A percentile compares a stretch with the other conserved stretches of the same genome.
Evolutionary conservation across 2,329 filamentous ascomycete species (phyloP).

Genomic region (Lithohypha guttulata): DNA sequence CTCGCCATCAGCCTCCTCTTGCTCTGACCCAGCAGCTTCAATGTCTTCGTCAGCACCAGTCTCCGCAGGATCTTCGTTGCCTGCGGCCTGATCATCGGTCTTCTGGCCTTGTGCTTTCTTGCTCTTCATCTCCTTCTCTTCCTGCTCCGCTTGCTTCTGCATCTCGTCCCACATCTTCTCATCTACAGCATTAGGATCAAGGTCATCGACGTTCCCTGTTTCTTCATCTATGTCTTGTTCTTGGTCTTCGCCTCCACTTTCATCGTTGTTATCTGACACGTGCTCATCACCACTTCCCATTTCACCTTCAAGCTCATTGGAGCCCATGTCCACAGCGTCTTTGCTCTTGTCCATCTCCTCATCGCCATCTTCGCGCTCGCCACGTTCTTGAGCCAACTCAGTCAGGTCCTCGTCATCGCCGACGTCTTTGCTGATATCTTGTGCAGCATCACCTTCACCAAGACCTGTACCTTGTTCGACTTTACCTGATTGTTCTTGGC

Average conservation of each 20-base stretch:
- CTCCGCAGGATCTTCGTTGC: constrained; percentile 45
- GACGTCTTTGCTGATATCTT: constrained; percentile 97
- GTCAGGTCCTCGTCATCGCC: constrained; percentile 85
- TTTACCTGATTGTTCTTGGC: constrained; percentile 61
- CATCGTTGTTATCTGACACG: constrained; percentile 41
- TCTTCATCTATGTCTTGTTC: constrained; percentile 75
- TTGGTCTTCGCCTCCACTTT: constrained; percentile 51
- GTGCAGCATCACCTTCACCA: constrained; percentile 86
- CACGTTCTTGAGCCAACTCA: constrained; percentile 64
- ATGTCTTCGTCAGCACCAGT: constrained; percentile 44
- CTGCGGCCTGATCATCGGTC: constrained; percentile 49
- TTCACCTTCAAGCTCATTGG: constrained; percentile 83
- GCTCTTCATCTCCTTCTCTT: constrained; percentile 62
- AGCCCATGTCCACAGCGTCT: constrained; percentile 49
- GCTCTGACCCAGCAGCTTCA: constrained; percentile 31
- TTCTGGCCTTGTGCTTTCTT: constrained; percentile 49
- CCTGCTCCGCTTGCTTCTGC: constrained; percentile 42
- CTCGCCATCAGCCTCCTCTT: constrained; percentile 47
- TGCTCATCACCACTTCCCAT: constrained; percentile 49
- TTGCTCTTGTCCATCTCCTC: constrained; percentile 36
- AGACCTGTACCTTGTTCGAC: constrained; percentile 86
- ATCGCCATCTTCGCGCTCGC: constrained; percentile 54
- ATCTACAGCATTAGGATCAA: constrained; percentile 81
- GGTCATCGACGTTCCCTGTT: constrained; percentile 77
- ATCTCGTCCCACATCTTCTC: constrained; percentile 98